A percentile compares a stretch with the other conserved stretches of the same genome.
These are phyloP conservation scores for Trichoderma sp. DNA, from an alignment of 2,329 filamentous ascomycete genomes.

Conservation along the genomic window DNA sequence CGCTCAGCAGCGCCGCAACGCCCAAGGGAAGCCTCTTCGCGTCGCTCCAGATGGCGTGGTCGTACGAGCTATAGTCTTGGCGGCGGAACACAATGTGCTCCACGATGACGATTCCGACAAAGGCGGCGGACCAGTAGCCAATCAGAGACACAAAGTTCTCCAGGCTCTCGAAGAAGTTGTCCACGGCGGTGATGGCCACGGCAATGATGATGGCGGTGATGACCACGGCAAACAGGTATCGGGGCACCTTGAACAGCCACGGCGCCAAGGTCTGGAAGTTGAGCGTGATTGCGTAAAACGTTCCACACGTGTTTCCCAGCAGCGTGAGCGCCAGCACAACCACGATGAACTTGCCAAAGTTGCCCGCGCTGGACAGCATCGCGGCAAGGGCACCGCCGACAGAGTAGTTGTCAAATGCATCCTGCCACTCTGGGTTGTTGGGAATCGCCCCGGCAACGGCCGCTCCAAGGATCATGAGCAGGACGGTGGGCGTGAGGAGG, in stretches of 20 bases:
- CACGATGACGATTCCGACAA: slow-evolving; percentile 50
- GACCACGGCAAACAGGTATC: slow-evolving; percentile 59
- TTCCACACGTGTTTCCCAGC: slow-evolving; percentile 60
- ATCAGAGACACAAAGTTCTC: slow-evolving; percentile 60
- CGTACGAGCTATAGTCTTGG: slow-evolving; percentile 47
- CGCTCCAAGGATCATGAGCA: slow-evolving; percentile 64
- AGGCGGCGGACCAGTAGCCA: slow-evolving; percentile 60
- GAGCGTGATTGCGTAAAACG: slow-evolving; percentile 63
- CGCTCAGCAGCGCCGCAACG: slow-evolving; percentile 50
- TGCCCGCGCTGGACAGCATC: slow-evolving; percentile 59
- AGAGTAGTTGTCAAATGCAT: slow-evolving; percentile 53
- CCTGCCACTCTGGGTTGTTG: slow-evolving; percentile 55
- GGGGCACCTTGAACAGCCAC: slow-evolving; percentile 56
- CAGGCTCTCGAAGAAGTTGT: slow-evolving; percentile 58
- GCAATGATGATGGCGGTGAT: slow-evolving; percentile 62
- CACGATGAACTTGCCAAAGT: slow-evolving; percentile 63
- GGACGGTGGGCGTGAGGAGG: slow-evolving; percentile 55
- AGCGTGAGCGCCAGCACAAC: slow-evolving; percentile 60
- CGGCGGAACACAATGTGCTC: slow-evolving; percentile 54
- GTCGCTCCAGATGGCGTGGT: slow-evolving; percentile 51
- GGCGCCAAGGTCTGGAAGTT: slow-evolving; percentile 66
- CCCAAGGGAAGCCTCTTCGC: slow-evolving; percentile 49
- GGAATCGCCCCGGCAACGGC: slow-evolving; percentile 63
- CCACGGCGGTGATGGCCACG: slow-evolving; percentile 56
- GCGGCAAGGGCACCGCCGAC: slow-evolving; percentile 61